Base-by-base conservation (phyloP, 2,329 filamentous ascomycete genomes). In the Monosporascus sp. region DNA sequence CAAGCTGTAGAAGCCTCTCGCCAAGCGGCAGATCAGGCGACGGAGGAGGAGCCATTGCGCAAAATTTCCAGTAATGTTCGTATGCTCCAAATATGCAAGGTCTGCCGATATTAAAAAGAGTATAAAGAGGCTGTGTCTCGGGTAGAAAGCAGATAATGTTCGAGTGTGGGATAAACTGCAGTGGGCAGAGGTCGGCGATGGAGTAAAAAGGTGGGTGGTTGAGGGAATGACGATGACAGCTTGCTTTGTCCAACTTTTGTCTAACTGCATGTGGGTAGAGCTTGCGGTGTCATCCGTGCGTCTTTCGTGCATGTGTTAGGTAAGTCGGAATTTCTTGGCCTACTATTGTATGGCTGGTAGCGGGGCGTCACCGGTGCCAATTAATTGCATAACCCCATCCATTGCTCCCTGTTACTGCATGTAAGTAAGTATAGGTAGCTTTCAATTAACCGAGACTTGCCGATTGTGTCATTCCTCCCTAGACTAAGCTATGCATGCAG, bases 1-100 rank as follows among this genome's bases (percentile, higher is more conserved):
- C 91, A 63, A 97, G 80, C 63, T 82, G 79, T 65, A 90, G 74
- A 56, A 96, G 76, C 68, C 91, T 83, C 77, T 94, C 85, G 67
- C 77, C 74, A 65, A 94, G 78, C 70, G 90, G 86, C 72, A 88
- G 72, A 63, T 76, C 80, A 54, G 87, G 76, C 55, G 86, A 76
- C 60, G 88, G 87, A 72, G 88, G 87, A 75, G 89, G 87, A 74
- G 89, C 84, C 86, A 89, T 89, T 54, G 63, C 65, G 55, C 49
- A 53, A 46, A 35, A 35, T 14, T 35, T 35, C 31, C 4, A 14
- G 11, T 14, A 5, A 14, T 14, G 11, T 5, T 5, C 11, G 31
- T 14, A 11, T 37, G 44, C 24, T 31, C 40, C 22, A 24, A 43
- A 37, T 44, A 38, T 18, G 46, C 35, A 9, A 18, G 15, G 1